Conservation (phyloP, 768 basidiomycete species). For the Suillus plorans region DNA sequence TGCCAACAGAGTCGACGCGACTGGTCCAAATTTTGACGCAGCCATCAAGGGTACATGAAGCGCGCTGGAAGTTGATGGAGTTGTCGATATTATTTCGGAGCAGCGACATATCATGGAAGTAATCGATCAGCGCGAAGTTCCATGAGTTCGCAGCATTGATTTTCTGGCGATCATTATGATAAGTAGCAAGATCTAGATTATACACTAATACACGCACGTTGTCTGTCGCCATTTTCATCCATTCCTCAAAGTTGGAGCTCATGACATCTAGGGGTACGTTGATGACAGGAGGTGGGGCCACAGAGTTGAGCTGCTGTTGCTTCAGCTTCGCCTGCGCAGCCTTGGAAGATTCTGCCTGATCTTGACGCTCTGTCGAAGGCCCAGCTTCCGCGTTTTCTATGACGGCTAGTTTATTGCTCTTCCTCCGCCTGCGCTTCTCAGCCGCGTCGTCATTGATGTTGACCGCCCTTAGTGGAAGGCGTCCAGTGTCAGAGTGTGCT, state of each 20-base stretch:
- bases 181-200: conserved; percentile 2
- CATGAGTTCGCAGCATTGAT: conserved; percentile 97
- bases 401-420: conserved; percentile 65
- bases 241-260: conserved; percentile 94
- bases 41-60: conserved; percentile 94
- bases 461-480: conserved; percentile 41
- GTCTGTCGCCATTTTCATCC: conserved; percentile 99
- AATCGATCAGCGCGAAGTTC: conserved; percentile 97
- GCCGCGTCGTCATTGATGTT: conserved; percentile 82
- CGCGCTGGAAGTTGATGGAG: conserved; percentile 98
- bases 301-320: conserved; percentile 58
- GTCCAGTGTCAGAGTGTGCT: conserved; percentile 30
- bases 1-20: conserved; percentile 94
- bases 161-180: conserved; percentile 62
- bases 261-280: conserved; percentile 79
- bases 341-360: conserved; percentile 39
- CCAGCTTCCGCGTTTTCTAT: conserved; percentile 59
- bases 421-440: conserved; percentile 80
- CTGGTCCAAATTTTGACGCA: conserved; percentile 99
- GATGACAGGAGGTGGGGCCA: conserved; percentile 54
- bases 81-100: conserved; percentile 91
- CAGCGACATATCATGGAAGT: conserved; percentile 97
- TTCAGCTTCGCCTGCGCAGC: conserved; percentile 53
- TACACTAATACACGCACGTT: conserved; percentile 62
- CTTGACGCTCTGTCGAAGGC: conserved; percentile 46